Evolutionary conservation across 768 basidiomycete species (phyloP).

Genomic region (Lactarius indigo): DNA sequence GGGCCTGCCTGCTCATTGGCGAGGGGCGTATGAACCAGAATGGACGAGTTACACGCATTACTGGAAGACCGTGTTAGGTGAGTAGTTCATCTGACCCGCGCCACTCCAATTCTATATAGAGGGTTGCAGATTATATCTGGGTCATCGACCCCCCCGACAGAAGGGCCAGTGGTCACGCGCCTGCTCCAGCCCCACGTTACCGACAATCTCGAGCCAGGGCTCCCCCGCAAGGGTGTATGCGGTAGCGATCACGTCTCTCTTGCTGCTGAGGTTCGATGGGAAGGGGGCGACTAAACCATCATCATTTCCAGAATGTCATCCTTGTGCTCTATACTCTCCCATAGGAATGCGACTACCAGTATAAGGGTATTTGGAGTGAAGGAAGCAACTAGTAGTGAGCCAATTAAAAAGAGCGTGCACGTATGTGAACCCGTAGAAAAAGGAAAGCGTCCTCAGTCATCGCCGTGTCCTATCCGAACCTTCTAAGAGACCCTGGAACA

Average conservation of each 20-base stretch:
- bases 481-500: constrained; percentile 83
- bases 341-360: constrained; percentile 16
- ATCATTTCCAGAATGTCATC: neutral
- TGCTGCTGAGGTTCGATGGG: constrained; percentile 53
- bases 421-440: neutral
- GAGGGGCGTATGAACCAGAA: constrained; percentile 69
- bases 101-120: neutral
- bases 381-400: constrained; percentile 9
- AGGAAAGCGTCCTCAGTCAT: constrained; percentile 8
- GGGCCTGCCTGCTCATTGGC: constrained; percentile 36
- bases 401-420: neutral
- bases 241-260: constrained; percentile 88
- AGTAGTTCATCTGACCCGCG: constrained; percentile 21
- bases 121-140: constrained; percentile 81
- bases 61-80: constrained; percentile 81
- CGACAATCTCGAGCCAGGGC: constrained; percentile 59
- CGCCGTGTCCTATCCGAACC: constrained; percentile 70
- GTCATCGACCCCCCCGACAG: constrained; percentile 47
- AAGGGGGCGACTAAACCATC: neutral
- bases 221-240: constrained; percentile 76
- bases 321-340: neutral
- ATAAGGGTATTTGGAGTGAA: constrained; percentile 16
- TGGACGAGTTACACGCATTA: constrained; percentile 89
- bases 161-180: constrained; percentile 40
- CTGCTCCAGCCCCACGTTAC: constrained; percentile 61